phyloP scores from a whole-genome alignment of 2,329 filamentous ascomycete species.

The Beauveria sp. region DNA sequence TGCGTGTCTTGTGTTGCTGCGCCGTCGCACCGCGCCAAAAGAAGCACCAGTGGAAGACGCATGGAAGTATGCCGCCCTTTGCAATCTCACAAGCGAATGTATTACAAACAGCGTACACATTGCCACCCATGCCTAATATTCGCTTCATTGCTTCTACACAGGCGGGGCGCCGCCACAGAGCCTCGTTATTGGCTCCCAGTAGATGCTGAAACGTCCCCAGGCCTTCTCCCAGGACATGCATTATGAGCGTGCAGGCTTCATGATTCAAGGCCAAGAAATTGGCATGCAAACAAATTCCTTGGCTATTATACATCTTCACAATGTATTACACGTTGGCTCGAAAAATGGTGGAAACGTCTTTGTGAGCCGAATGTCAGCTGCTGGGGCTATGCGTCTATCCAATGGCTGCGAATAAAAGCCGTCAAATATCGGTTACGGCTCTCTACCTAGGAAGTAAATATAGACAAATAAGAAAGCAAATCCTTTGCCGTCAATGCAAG shows the following conservation, averaged over 20 bases:
- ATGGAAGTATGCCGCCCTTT: background rate
- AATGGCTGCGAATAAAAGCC: background rate
- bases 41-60: background rate
- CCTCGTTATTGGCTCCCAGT: background rate
- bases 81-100: background rate
- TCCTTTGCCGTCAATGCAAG: background rate
- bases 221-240: background rate
- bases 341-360: background rate
- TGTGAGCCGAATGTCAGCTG: background rate
- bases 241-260: background rate
- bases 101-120: background rate
- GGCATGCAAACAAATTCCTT: background rate
- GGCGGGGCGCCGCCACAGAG: background rate
- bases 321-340: background rate
- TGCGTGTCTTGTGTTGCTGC: background rate
- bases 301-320: background rate
- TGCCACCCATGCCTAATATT: background rate
- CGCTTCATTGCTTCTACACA: background rate
- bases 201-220: constrained; percentile 1
- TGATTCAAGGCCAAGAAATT: background rate
- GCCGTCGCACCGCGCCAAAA: background rate
- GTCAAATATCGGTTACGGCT: background rate
- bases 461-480: background rate
- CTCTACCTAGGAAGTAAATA: background rate
- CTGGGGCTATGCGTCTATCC: background rate